Evolutionary conservation across 768 basidiomycete genomes (phyloP), one percentile per base, ranked within the genome.

Genomic region (Amanita pallidorosea): DNA sequence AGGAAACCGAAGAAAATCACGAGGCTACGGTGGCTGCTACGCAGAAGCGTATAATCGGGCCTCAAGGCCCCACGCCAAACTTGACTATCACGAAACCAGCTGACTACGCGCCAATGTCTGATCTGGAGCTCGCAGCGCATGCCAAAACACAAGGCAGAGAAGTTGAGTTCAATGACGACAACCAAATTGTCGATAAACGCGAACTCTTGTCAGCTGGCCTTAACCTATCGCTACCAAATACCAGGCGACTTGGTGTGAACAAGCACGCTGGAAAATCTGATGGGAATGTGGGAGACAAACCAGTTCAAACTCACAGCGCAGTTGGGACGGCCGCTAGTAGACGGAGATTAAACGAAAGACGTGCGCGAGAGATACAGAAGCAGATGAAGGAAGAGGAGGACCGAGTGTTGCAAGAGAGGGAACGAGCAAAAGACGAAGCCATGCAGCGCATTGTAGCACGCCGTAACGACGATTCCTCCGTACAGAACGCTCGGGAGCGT

Each of bases 161-260:
- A 9, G 83, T 99, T 31, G 95, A 97, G 65, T 70, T 97, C 31
- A 98, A 98, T 64, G 95, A 98, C 64, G 94, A 97, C 58, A 94
- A 93, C 58, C 89, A 94, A 63, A 93, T 98, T 42, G 85, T 99
- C 44, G 96, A 99, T 70, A 93, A 94, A 61, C 83, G 94, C 51
- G 89, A 94, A 47, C 71, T 99, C 7, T 72, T 98, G 41, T 80
- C 85, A 18, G 94, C 95, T 4, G 96, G 96, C 2, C 70, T 99
- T 51, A 99, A 99, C 63, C 74, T 98, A 41, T 81, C 88, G 31
- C 78, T 87, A 53, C 80, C 85, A 34, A 87, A 90, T 61, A 90
- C 88, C 5, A 75, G 90, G 51, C 73, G 73, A 47, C 69, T 87
- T n/a, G 81, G 81, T 13, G 61, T 73, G 44, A 71, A 72, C 38